Evolutionary conservation across 148 eudicot genomes (phyloP), one percentile per base, ranked within the genome.

Genomic region (Rhododendron griersonianum): DNA sequence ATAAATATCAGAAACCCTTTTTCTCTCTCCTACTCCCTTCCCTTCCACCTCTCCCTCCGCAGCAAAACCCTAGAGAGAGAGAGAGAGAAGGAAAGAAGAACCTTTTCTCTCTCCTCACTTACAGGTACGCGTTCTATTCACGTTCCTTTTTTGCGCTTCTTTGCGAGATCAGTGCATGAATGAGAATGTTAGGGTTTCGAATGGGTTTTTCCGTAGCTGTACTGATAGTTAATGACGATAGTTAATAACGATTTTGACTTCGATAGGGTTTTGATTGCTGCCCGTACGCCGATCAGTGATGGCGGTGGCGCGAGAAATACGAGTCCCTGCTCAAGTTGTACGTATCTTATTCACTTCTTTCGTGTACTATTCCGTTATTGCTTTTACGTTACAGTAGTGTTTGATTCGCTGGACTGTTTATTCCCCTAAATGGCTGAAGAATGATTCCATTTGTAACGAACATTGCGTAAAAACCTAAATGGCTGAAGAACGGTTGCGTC

Each of bases 301-400:
- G 89, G 73, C 85, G 83, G 89, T 71, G 76, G 76, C 8, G 7
- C 39, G 18, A 71, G 76, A 71, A 77, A 86, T 39, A 80, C 90
- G 88, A 37, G 92, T 91, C 67, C 74, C 94, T 85, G 91, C 94
- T 83, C 93, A 91, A 90, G 86, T 90, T 87, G 94, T 90, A 81
- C 74, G 92, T 90, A 33, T 74, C 41, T 28, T 28, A 69, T 28
- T 28, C 75, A 69, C 18, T 28, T 69, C 69, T 6, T 19, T 75
- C 37, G 44, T 28, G 45, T n/a, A 2, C 25, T 44, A 44, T 45
- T 11, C 35, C 19, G 15, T 81, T 28, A 21, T 19, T 19, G 3
- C 59, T 81, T 73, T 55, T 71, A 39, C 67, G 0, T 81, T 71
- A 14, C 39, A 30, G 18, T 13, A 11, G 76, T 30, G 19, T 30